A percentile compares a stretch with the other conserved stretches of the same genome.
These are phyloP conservation scores for Pelargonium australe DNA, from an alignment of 441 rosid genomes.

Conservation along the genomic window DNA sequence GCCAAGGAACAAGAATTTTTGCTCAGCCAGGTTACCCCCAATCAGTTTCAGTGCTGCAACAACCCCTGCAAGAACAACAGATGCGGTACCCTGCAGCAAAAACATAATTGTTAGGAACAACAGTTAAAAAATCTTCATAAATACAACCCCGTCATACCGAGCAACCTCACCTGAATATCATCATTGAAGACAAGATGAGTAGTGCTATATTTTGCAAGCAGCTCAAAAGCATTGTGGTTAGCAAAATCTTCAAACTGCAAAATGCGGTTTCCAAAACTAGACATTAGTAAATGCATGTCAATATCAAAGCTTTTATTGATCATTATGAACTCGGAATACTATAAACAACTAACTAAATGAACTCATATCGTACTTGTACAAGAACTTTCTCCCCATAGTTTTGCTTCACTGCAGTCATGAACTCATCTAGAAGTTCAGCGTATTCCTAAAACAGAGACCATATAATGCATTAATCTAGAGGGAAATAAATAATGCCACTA, in stretches of 20 bases:
- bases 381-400: neutral
- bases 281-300: neutral
- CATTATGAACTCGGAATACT: too few relatives aligned
- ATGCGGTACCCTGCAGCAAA: slow-evolving; percentile 23
- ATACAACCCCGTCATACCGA: neutral
- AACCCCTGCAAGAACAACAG: slow-evolving; percentile 25
- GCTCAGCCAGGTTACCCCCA: neutral
- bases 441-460: slow-evolving; percentile 25
- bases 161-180: slow-evolving; percentile 10
- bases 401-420: slow-evolving; percentile 12
- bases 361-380: neutral
- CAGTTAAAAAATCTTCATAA: neutral
- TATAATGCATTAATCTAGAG: neutral
- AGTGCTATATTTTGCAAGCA: slow-evolving; percentile 15
- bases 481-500: neutral
- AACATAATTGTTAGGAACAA: slow-evolving; percentile 9
- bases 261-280: neutral
- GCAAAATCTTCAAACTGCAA: slow-evolving; percentile 17
- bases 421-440: slow-evolving; percentile 14
- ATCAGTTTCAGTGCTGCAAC: slow-evolving; percentile 21
- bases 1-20: neutral
- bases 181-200: slow-evolving; percentile 16
- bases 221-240: slow-evolving; percentile 16
- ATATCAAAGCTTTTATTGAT: too few relatives aligned
- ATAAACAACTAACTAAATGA: neutral